Evolutionary conservation across 2,329 filamentous ascomycete species (phyloP).

Genomic region (Fonsecaea pugnacius): DNA sequence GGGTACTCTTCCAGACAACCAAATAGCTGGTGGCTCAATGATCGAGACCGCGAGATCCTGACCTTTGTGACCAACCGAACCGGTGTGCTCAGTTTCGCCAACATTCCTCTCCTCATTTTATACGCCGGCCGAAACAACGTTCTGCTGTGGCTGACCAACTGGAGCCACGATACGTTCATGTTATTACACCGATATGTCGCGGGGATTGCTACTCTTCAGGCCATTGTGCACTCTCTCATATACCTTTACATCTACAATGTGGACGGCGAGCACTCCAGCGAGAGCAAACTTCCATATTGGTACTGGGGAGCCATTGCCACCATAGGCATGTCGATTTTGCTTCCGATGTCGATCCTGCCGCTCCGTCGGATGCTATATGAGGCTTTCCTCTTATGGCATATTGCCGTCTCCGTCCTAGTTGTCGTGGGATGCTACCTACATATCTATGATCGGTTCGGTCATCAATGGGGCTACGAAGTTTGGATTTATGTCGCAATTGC

Average conservation of each 20-base stretch:
- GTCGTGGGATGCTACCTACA: constrained; percentile 47
- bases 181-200: constrained; percentile 46
- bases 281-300: constrained; percentile 27
- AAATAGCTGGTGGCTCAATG: constrained; percentile 33
- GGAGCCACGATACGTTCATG: constrained; percentile 46
- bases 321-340: constrained; percentile 38
- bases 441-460: constrained; percentile 45
- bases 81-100: constrained; percentile 33
- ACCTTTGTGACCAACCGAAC: constrained; percentile 30
- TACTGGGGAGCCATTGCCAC: constrained; percentile 48
- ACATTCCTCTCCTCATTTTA: constrained; percentile 26
- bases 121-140: constrained; percentile 31
- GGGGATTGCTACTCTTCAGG: constrained; percentile 32
- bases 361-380: constrained; percentile 43
- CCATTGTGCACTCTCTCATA: constrained; percentile 31
- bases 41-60: constrained; percentile 15
- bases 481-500: constrained; percentile 53
- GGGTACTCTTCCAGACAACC: constrained; percentile 36
- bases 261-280: constrained; percentile 13
- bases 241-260: constrained; percentile 19
- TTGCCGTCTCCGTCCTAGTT: constrained; percentile 41
- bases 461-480: constrained; percentile 53
- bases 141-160: constrained; percentile 38
- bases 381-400: constrained; percentile 44
- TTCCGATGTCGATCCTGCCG: constrained; percentile 38